phyloP scores from a whole-genome alignment of 2,329 filamentous ascomycete species.

The Byssothecium circinans region DNA sequence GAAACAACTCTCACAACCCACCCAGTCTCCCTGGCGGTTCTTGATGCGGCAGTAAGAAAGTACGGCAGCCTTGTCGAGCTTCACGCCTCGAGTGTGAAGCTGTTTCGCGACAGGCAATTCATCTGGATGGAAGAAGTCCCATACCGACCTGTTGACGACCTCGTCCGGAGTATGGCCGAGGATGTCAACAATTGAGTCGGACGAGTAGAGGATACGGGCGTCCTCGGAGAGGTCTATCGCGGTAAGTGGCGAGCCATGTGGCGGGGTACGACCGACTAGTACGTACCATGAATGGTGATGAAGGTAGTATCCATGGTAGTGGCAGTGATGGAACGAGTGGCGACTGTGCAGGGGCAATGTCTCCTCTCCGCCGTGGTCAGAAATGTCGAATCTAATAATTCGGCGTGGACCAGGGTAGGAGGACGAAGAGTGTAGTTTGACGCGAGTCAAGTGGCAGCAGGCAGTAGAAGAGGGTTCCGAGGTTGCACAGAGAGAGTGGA shows the following conservation, averaged over 20 bases:
- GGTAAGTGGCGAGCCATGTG: constrained; percentile 16
- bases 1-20: constrained; percentile 86
- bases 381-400: constrained; percentile 44
- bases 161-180: constrained; percentile 78
- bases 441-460: too few relatives aligned
- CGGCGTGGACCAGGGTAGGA: constrained; percentile 31
- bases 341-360: not conserved
- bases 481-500: too few relatives aligned
- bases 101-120: constrained; percentile 75
- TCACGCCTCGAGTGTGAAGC: constrained; percentile 71
- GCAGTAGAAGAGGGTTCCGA: too few relatives aligned
- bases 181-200: constrained; percentile 80
- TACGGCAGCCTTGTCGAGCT: constrained; percentile 81
- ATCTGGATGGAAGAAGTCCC: constrained; percentile 83
- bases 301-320: constrained; percentile 72
- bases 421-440: constrained; percentile 9
- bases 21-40: constrained; percentile 69
- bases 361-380: constrained; percentile 27
- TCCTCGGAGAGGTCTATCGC: constrained; percentile 69
- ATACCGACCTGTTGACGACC: constrained; percentile 74
- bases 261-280: constrained; percentile 33
- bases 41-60: constrained; percentile 76
- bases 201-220: constrained; percentile 79
- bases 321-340: constrained; percentile 3
- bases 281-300: constrained; percentile 89